Percentiles rank a stretch among this genome's conserved stretches.
phyloP scores from a whole-genome alignment of 345 rosid genomes.

The Stellera chamaejasme region DNA sequence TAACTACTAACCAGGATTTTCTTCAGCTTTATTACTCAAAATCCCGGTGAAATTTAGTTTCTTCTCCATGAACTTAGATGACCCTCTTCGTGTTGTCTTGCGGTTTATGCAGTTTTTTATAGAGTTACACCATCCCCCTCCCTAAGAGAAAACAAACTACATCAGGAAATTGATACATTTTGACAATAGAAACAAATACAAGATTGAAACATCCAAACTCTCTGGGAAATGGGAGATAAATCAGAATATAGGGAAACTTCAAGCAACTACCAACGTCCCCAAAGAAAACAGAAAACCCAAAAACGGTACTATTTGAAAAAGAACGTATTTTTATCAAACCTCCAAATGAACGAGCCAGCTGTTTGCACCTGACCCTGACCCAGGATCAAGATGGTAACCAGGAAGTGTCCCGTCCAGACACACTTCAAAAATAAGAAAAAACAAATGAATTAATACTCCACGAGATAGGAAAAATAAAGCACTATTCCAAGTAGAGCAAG shows the following conservation, averaged over 20 bases:
- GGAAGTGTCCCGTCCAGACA: conserved; percentile 88
- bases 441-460: too few relatives aligned
- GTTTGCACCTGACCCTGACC: conserved; percentile 67
- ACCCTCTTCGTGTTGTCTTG: conserved; percentile 54
- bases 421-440: conserved; percentile 23
- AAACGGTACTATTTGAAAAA: too few relatives aligned
- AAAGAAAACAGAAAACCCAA: too few relatives aligned
- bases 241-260: not conserved
- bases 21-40: conserved; percentile 52
- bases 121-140: conserved; percentile 77
- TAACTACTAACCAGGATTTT: conserved; percentile 40
- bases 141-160: conserved; percentile 32
- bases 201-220: too few relatives aligned
- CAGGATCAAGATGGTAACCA: conserved; percentile 75
- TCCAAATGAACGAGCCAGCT: conserved; percentile 85
- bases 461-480: too few relatives aligned
- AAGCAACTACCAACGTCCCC: too few relatives aligned
- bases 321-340: conserved; percentile 25
- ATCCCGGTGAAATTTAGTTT: conserved; percentile 46
- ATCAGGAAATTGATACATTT: not conserved
- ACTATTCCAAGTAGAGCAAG: too few relatives aligned
- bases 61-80: conserved; percentile 56
- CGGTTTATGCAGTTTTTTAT: conserved; percentile 33
- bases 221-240: not conserved
- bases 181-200: too few relatives aligned